These are phyloP conservation scores for Xerocomellus dryophilus DNA, from an alignment of 768 basidiomycete genomes.

Conservation along the genomic window DNA sequence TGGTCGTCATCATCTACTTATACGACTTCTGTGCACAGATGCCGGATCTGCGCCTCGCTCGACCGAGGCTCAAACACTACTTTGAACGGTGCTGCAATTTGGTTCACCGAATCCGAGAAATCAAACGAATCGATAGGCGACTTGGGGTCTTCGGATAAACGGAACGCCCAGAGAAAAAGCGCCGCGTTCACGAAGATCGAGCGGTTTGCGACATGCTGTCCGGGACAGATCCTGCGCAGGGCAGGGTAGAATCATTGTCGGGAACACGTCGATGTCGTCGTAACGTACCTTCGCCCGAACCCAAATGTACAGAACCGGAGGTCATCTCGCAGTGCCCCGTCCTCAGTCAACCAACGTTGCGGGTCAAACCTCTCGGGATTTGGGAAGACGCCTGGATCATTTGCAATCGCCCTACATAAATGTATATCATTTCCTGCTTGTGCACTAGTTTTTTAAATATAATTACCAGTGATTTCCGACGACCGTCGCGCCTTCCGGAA, in stretches of 20 bases:
- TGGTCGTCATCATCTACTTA: neutral
- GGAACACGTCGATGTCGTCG: no score
- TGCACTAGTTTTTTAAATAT: neutral
- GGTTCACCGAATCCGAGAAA: neutral
- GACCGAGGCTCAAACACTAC: neutral
- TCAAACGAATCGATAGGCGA: neutral
- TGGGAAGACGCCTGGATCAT: constrained; percentile 3
- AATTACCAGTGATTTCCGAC: constrained; percentile 2
- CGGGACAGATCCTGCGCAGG: constrained; percentile 3
- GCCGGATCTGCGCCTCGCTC: constrained; percentile 1
- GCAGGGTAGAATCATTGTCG: neutral
- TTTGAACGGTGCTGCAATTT: neutral
- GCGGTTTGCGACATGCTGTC: constrained; percentile 1
- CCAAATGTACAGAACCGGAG: constrained; percentile 7
- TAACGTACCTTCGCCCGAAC: constrained; percentile 5
- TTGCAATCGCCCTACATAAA: constrained; percentile 8
- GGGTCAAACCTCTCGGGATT: constrained; percentile 5
- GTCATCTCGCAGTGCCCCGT: constrained; percentile 1
- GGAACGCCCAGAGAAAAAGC: constrained; percentile 5
- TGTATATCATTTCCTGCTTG: neutral
- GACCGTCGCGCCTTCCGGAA: constrained; percentile 6
- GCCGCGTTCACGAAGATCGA: neutral
- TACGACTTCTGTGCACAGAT: neutral
- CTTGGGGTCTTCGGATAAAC: neutral
- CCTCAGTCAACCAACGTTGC: constrained; percentile 1